A percentile compares a stretch with the other conserved stretches of the same genome.
phyloP scores from a whole-genome alignment of 805 yeast genomes.

The Monosporozyma servazzii region DNA sequence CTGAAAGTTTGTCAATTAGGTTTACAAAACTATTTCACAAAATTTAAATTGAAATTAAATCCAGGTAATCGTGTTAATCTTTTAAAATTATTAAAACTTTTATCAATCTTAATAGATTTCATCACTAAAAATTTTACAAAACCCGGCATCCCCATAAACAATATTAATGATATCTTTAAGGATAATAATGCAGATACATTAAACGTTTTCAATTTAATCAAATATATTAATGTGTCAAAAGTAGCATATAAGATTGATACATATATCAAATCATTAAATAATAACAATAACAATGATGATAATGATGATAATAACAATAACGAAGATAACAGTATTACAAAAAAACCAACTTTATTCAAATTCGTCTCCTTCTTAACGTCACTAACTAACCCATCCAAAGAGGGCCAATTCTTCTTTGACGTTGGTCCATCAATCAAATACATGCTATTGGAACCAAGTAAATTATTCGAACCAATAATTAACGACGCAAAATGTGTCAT shows the following conservation, averaged over 20 bases:
- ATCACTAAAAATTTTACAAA: slow-evolving; percentile 31
- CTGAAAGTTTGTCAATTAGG: slow-evolving; percentile 39
- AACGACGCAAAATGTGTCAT: slow-evolving; percentile 60
- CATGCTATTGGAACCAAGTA: slow-evolving; percentile 71
- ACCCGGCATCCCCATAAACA: slow-evolving; percentile 48
- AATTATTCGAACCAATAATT: slow-evolving; percentile 55
- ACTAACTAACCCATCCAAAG: slow-evolving; percentile 63
- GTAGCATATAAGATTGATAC: slow-evolving; percentile 77
- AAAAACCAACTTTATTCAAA: slow-evolving; percentile 54
- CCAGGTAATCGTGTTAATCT: slow-evolving; percentile 65
- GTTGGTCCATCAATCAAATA: slow-evolving; percentile 43
- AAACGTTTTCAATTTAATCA: slow-evolving; percentile 58
- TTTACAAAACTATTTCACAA: slow-evolving; percentile 44
- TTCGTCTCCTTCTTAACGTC: slow-evolving; percentile 55
- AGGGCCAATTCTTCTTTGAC: slow-evolving; percentile 67
- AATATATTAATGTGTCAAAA: slow-evolving; percentile 56
- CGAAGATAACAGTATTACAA: no score
- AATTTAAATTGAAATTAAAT: slow-evolving; percentile 56
- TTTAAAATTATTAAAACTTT: slow-evolving; percentile 49
- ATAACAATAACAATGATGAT: slow-evolving; percentile 2
- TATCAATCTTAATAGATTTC: slow-evolving; percentile 43
- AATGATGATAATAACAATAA: slow-evolving; percentile 3
- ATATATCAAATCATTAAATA: slow-evolving; percentile 33
- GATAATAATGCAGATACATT: slow-evolving; percentile 58
- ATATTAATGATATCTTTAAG: slow-evolving; percentile 43